These are phyloP conservation scores for Citrus unshiu DNA, from an alignment of 345 rosid genomes.

Conservation along the genomic window DNA sequence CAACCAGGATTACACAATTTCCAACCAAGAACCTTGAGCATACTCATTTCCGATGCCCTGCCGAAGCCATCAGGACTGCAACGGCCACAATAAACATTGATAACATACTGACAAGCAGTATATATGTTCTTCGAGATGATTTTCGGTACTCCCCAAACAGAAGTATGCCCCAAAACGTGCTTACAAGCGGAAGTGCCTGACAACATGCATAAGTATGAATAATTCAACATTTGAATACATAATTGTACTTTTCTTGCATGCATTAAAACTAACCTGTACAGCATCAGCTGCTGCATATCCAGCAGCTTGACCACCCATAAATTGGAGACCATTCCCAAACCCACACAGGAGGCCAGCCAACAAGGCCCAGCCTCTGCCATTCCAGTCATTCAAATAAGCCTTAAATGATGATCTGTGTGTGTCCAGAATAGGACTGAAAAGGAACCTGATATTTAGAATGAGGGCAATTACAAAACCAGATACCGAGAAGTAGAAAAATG, in stretches of 20 bases:
- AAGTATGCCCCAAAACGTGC: slow-evolving; percentile 84
- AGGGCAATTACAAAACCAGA: slow-evolving; percentile 58
- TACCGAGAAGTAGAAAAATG: slow-evolving; percentile 72
- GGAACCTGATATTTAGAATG: slow-evolving; percentile 54
- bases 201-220: slow-evolving; percentile 1
- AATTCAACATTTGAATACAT: not conserved
- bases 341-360: slow-evolving; percentile 82
- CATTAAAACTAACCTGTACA: slow-evolving; percentile 52
- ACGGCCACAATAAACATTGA: slow-evolving; percentile 76
- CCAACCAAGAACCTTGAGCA: not conserved
- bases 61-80: slow-evolving; percentile 74
- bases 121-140: slow-evolving; percentile 67
- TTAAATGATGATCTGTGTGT: slow-evolving; percentile 58
- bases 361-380: slow-evolving; percentile 81
- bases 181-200: slow-evolving; percentile 91
- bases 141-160: slow-evolving; percentile 80
- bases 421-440: slow-evolving; percentile 55
- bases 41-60: slow-evolving; percentile 60
- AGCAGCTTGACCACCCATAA: slow-evolving; percentile 90
- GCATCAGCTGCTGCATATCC: slow-evolving; percentile 91
- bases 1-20: not conserved
- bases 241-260: not conserved
- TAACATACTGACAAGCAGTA: slow-evolving; percentile 57
- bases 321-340: slow-evolving; percentile 80
- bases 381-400: slow-evolving; percentile 69